A percentile compares a stretch with the other conserved stretches of the same genome.
phyloP scores from a whole-genome alignment of 73 alveolate genomes.

The Paramecium primaurelia region DNA sequence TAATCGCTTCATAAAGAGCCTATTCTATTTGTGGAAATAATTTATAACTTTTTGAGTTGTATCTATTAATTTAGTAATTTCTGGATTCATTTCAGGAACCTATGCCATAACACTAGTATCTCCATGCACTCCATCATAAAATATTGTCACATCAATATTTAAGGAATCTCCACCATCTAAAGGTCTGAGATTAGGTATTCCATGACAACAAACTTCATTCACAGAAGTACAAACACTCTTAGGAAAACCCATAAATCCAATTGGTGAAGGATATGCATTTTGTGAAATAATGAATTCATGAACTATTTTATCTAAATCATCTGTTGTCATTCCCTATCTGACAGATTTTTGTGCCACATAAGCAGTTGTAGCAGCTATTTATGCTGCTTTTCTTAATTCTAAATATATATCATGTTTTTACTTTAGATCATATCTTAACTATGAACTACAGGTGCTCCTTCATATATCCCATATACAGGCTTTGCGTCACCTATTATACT shows the following conservation, averaged over 20 bases:
- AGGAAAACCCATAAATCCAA: constrained; percentile 92
- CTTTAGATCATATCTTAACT: constrained; percentile 43
- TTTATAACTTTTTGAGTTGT: constrained; percentile 66
- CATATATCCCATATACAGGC: constrained; percentile 56
- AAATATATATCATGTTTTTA: not conserved
- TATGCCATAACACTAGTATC: constrained; percentile 88
- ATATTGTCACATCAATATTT: constrained; percentile 89
- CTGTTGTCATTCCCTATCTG: constrained; percentile 84
- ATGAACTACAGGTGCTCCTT: constrained; percentile 60
- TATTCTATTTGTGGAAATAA: constrained; percentile 51
- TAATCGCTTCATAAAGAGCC: constrained; percentile 70
- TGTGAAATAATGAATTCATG: constrained; percentile 82
- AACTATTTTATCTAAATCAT: constrained; percentile 87
- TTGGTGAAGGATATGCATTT: constrained; percentile 93
- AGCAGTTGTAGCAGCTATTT: constrained; percentile 86
- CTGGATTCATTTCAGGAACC: constrained; percentile 85
- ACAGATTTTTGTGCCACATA: constrained; percentile 76
- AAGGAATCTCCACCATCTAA: constrained; percentile 86
- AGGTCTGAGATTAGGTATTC: constrained; percentile 89
- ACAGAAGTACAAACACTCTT: constrained; percentile 92
- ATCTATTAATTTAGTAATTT: constrained; percentile 74
- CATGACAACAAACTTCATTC: constrained; percentile 94
- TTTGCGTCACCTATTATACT: constrained; percentile 9
- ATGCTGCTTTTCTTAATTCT: constrained; percentile 80
- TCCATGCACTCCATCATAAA: constrained; percentile 89